Base-by-base conservation (phyloP, 345 rosid genomes). In the Jatropha curcas region DNA sequence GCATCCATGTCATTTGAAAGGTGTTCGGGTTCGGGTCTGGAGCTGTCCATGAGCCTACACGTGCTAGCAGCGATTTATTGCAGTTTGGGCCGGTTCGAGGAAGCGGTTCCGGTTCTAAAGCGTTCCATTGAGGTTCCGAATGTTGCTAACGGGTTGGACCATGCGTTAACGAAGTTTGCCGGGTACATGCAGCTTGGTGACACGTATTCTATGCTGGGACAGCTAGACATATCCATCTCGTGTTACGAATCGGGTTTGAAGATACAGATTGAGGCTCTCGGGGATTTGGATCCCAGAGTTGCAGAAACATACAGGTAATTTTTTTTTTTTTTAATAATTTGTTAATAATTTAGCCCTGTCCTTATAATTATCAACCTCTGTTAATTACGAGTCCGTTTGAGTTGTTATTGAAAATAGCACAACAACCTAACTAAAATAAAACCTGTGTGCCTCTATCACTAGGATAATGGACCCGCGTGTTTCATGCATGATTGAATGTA, bases 181-280 rank as follows among this genome's bases (percentile, higher is more conserved):
- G 90, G 86, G 57, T 77, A 58, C 6, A 81, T 84, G 90, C 86
- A 84, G 74, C 83, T 86, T 1, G 90, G 90, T 0, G 90, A 86
- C 64, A 84, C 86, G 65, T 86, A 68, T 70, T 79, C 84, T 0
- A 73, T 81, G 76, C 71, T 84, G 63, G 88, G 90, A n/a, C 80
- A 74, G 19, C 20, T 81, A 71, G 88, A 84, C 13, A 76, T 65
- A 31, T 82, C 90, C 80, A 79, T 81, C 50, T 52, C 68, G 37
- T 84, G 82, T 65, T 86, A 86, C 27, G 82, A 75, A 45, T 72
- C 74, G 53, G 88, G 85, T 70, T 72, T 86, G 64, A 63, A 62
- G 74, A 75, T 81, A 78, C 90, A 86, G 71, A 81, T 81, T 35
- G 82, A 83, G 46, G 78, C 84, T 52, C 76, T 84, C 20, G 86